These are phyloP conservation scores for Allomyces macrogynus DNA, from an alignment of 192 early-diverging fungal species.

Conservation along the genomic window DNA sequence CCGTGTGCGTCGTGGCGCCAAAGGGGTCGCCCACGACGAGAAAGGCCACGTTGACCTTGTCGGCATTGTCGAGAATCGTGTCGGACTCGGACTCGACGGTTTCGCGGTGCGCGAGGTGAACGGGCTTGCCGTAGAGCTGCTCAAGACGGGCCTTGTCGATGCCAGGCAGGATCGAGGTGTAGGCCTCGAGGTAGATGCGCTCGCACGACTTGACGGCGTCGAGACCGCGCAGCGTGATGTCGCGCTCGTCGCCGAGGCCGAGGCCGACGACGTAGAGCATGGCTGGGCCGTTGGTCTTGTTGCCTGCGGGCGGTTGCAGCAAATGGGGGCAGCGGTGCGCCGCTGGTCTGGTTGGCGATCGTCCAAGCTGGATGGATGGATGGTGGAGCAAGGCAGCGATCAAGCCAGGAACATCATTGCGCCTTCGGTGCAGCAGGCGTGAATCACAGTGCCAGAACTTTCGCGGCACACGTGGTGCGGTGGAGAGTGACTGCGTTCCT, in stretches of 20 bases:
- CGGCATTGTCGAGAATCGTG: conserved; percentile 67
- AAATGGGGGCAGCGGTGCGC: too few relatives aligned
- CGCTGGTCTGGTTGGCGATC: too few relatives aligned
- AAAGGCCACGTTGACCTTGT: conserved; percentile 76
- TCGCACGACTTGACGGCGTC: conserved; percentile 72
- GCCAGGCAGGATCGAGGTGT: conserved; percentile 75
- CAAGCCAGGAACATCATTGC: too few relatives aligned
- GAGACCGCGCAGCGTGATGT: conserved; percentile 92
- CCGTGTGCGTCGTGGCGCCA: conserved; percentile 92
- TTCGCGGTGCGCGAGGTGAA: conserved; percentile 86
- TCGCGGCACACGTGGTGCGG: too few relatives aligned
- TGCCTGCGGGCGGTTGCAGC: too few relatives aligned
- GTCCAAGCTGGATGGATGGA: too few relatives aligned
- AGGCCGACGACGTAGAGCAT: conserved; percentile 82
- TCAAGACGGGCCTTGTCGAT: conserved; percentile 15
- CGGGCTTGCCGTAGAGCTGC: conserved; percentile 64
- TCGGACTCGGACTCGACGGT: conserved; percentile 88
- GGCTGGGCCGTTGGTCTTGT: not conserved
- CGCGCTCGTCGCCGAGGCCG: conserved; percentile 84
- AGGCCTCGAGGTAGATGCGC: conserved; percentile 83
- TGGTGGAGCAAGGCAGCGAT: too few relatives aligned
- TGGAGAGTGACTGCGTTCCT: too few relatives aligned
- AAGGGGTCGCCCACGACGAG: conserved; percentile 96
- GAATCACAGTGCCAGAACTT: too few relatives aligned
- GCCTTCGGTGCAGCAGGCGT: too few relatives aligned